phyloP scores from a whole-genome alignment of 306 rosid species.

The Sicyos baderoa region DNA sequence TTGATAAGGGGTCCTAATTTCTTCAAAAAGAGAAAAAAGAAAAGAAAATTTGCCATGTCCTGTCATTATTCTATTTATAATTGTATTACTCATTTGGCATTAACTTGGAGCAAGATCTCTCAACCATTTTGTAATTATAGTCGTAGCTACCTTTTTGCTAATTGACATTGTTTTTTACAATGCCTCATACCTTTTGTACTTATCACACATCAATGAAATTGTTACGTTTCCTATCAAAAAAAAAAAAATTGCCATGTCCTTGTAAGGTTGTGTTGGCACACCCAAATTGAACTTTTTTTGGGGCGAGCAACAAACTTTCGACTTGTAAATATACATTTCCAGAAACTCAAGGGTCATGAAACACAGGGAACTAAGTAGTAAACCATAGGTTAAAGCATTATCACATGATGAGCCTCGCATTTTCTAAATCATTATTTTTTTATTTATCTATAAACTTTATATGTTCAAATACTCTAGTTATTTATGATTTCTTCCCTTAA shows the following conservation, averaged over 20 bases:
- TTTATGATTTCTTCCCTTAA: background rate
- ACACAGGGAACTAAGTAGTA: background rate
- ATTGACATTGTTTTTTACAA: too few relatives aligned
- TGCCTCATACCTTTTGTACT: too few relatives aligned
- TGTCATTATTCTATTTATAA: too few relatives aligned
- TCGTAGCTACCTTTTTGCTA: too few relatives aligned
- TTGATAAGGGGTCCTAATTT: background rate
- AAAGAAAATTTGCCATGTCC: background rate
- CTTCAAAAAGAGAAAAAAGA: background rate
- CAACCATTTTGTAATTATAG: too few relatives aligned
- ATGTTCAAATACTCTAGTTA: background rate
- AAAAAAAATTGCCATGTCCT: background rate
- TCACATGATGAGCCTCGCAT: background rate
- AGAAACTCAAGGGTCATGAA: background rate
- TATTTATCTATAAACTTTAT: background rate
- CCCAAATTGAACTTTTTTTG: background rate
- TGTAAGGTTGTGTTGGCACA: slow-evolving; percentile 2
- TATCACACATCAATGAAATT: too few relatives aligned
- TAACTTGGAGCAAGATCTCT: too few relatives aligned
- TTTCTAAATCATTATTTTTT: background rate
- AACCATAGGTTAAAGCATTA: background rate
- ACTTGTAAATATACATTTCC: background rate
- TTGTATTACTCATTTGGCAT: too few relatives aligned
- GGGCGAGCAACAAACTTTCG: background rate
- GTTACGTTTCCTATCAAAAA: too few relatives aligned